Evolutionary conservation across 2,329 filamentous ascomycete genomes (phyloP), one percentile per base, ranked within the genome.

Genomic region (Pyrenophora graminea): DNA sequence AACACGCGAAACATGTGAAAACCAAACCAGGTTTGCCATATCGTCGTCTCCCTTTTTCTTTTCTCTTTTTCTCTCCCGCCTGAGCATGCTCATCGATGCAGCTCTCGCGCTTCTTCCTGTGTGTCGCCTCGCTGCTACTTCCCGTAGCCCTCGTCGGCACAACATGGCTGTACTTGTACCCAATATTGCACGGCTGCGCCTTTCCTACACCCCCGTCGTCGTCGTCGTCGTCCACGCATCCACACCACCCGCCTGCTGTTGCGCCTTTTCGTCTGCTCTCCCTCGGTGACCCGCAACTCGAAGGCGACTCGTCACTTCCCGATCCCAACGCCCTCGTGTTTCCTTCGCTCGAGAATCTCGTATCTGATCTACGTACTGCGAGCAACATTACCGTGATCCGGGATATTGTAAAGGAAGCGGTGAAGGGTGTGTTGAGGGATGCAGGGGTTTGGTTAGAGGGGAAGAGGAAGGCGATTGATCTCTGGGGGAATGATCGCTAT

Each of bases 401-500:
- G 48, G 23, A 60, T 9, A 18, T 67, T 9, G 15, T 49, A 12
- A 18, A 32, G 21, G 43, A 47, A 6, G 63, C 64, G 4, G 51
- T 45, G 15, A 62, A 56, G 8, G 56, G 71, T 3, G 51, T 68
- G 12, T 50, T 46, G 1, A 55, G 87, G 50, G 91, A 96, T 70
- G 75, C 91, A 2, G 85, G 85, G 6, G 82, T 84, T 59, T 80
- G 86, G 15, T 61, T 92, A 42, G 79, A 85, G 60, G 86, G 85
- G 1, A 77, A 82, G 43, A 83, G 90, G 58, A 99, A 99, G 76
- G 82, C 84, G 15, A 73, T 99, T 61, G 94, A 99, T 73, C 82
- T 97, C 2, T 84, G 91, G 66, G 94, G 94, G 3, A 99, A 99
- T 74, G 94, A 99, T 74, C 90, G 86, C 67, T 99, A 97, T 73